phyloP scores from a whole-genome alignment of 2,329 filamentous ascomycete genomes.

The Macroventuria anomochaeta region DNA sequence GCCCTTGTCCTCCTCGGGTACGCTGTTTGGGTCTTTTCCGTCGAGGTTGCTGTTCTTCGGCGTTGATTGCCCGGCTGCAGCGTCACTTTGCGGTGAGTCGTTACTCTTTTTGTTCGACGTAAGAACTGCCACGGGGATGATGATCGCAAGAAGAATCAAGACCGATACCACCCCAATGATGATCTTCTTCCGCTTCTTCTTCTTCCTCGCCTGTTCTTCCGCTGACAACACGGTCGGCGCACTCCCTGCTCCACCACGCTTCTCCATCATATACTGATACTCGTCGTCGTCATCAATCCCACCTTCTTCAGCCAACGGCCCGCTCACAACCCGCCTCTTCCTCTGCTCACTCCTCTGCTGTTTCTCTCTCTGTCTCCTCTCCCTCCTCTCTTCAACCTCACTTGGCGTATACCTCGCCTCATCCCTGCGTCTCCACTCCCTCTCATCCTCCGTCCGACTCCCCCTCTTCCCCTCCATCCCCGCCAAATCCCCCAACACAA shows the following conservation, averaged over 20 bases:
- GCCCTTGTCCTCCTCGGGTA: constrained; percentile 67
- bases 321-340: constrained; percentile 55
- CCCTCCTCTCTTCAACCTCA: constrained; percentile 47
- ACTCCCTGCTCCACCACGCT: constrained; percentile 50
- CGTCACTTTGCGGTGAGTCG: constrained; percentile 17
- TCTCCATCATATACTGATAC: constrained; percentile 49
- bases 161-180: constrained; percentile 49
- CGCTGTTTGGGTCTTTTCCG: constrained; percentile 51
- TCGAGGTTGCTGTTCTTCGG: constrained; percentile 56
- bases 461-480: constrained; percentile 36
- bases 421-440: constrained; percentile 30
- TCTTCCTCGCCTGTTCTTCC: constrained; percentile 48
- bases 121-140: constrained; percentile 56
- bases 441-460: constrained; percentile 38
- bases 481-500: constrained; percentile 14
- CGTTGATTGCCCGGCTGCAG: constrained; percentile 25
- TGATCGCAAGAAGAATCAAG: constrained; percentile 53
- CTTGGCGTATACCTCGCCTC: constrained; percentile 46
- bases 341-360: constrained; percentile 40
- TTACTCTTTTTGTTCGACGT: constrained; percentile 53
- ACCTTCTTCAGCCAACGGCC: constrained; percentile 54
- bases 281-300: constrained; percentile 51
- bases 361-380: constrained; percentile 51
- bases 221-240: constrained; percentile 45
- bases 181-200: constrained; percentile 61